These are phyloP conservation scores for Sanghuangporus sanghuang DNA, from an alignment of 1,284 basidiomycete genomes.

Conservation along the genomic window DNA sequence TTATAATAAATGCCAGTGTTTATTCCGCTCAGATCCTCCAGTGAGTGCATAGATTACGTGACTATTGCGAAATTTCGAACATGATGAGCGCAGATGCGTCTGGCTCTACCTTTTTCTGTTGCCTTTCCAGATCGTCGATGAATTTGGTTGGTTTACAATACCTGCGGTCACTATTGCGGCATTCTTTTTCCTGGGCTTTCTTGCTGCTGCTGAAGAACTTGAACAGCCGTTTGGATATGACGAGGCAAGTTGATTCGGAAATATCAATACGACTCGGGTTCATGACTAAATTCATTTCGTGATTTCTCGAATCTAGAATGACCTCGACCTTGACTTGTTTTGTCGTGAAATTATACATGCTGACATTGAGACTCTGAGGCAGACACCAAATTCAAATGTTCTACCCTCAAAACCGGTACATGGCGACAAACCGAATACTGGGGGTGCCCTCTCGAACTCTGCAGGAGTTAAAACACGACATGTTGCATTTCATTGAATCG, in stretches of 20 bases:
- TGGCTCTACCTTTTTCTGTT: slow-evolving; percentile 67
- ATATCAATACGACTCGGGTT: background rate
- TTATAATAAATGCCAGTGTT: slow-evolving; percentile 32
- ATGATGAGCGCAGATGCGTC: slow-evolving; percentile 40
- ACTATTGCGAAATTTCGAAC: background rate
- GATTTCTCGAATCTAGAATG: slow-evolving; percentile 38
- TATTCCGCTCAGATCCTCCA: slow-evolving; percentile 56
- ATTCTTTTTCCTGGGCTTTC: slow-evolving; percentile 63
- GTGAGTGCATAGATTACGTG: slow-evolving; percentile 23
- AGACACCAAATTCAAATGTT: slow-evolving; percentile 42
- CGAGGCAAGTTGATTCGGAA: slow-evolving; percentile 33
- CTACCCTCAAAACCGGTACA: slow-evolving; percentile 27
- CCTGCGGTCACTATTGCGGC: slow-evolving; percentile 54
- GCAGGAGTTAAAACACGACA: too few relatives aligned
- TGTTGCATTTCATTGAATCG: too few relatives aligned
- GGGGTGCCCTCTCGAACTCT: too few relatives aligned
- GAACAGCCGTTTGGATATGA: slow-evolving; percentile 68
- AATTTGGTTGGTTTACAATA: slow-evolving; percentile 55
- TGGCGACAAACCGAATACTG: background rate
- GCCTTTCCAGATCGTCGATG: slow-evolving; percentile 57
- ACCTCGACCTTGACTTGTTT: slow-evolving; percentile 60
- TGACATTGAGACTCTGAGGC: slow-evolving; percentile 46
- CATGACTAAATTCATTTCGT: background rate
- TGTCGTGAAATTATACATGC: slow-evolving; percentile 46
- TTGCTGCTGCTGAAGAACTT: slow-evolving; percentile 62